These are phyloP conservation scores for Stachybotrys chlorohalonatus DNA, from an alignment of 2,329 filamentous ascomycete genomes.

Conservation along the genomic window DNA sequence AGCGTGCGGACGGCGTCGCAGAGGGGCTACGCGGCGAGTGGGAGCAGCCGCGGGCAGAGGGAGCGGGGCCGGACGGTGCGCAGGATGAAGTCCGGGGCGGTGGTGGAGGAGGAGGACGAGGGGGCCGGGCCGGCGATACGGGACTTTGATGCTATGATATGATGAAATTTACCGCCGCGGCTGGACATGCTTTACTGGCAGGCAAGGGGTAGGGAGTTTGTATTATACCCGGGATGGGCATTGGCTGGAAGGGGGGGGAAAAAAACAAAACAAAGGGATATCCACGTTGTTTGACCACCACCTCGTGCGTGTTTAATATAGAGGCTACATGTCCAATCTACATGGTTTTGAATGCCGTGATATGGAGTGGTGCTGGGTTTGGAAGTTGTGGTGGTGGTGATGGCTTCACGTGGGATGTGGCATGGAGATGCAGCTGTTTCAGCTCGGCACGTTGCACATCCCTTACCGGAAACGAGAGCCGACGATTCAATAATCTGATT, in stretches of 20 bases:
- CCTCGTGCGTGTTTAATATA: too few relatives aligned
- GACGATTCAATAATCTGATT: too few relatives aligned
- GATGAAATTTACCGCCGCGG: background rate
- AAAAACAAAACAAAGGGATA: background rate
- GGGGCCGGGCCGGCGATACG: conserved; percentile 1
- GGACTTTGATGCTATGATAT: conserved; percentile 5
- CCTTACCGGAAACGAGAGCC: too few relatives aligned
- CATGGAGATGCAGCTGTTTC: too few relatives aligned
- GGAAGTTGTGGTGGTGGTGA: too few relatives aligned
- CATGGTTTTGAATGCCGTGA: background rate
- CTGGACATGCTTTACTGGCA: too few relatives aligned
- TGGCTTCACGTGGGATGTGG: too few relatives aligned
- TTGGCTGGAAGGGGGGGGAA: background rate
- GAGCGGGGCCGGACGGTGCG: background rate
- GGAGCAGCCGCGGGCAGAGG: background rate
- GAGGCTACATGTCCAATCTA: too few relatives aligned
- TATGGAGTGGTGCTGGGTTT: background rate
- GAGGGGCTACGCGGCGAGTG: background rate
- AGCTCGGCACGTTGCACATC: too few relatives aligned
- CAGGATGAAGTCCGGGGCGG: background rate
- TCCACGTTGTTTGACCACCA: background rate
- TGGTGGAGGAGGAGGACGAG: background rate
- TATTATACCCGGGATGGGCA: background rate
- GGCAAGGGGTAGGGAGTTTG: background rate
- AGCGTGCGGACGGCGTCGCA: conserved; percentile 1